A percentile compares a stretch with the other conserved stretches of the same genome.
Conservation (phyloP, 116 monocot genomes). For the Trichopus zeylanicus region DNA sequence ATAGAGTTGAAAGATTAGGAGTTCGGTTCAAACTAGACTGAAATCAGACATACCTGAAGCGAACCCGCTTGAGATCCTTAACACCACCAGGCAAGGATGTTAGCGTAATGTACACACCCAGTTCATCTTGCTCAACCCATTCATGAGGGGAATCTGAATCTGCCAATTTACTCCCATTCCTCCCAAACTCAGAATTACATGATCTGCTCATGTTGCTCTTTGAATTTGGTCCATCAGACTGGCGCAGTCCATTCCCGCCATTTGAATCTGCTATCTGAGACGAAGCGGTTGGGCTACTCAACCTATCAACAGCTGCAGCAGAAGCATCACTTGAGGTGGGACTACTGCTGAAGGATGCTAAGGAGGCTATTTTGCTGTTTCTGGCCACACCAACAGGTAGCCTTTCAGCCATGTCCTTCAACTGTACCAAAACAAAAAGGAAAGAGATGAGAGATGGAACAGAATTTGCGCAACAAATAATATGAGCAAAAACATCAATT, state of each 20-base stretch:
- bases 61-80: constrained; percentile 91
- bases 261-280: constrained; percentile 44
- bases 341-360: constrained; percentile 29
- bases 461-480: neutral
- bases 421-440: constrained; percentile 25
- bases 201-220: constrained; percentile 17
- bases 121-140: constrained; percentile 98
- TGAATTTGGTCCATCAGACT: constrained; percentile 30
- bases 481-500: neutral
- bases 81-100: constrained; percentile 69
- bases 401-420: constrained; percentile 93
- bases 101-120: constrained; percentile 94
- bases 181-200: constrained; percentile 35
- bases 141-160: constrained; percentile 47
- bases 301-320: constrained; percentile 28
- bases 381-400: constrained; percentile 56
- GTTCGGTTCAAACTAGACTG: no score
- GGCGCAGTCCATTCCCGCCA: constrained; percentile 23
- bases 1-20: no score
- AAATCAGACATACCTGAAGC: constrained; percentile 72
- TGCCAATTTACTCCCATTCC: constrained; percentile 40
- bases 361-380: constrained; percentile 44
- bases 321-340: constrained; percentile 40
- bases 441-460: neutral
- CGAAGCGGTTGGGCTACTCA: constrained; percentile 15